Percentiles rank a stretch among this genome's conserved stretches.
These are phyloP conservation scores for Lithospermum erythrorhizon DNA, from an alignment of 257 asterid genomes.

Conservation along the genomic window DNA sequence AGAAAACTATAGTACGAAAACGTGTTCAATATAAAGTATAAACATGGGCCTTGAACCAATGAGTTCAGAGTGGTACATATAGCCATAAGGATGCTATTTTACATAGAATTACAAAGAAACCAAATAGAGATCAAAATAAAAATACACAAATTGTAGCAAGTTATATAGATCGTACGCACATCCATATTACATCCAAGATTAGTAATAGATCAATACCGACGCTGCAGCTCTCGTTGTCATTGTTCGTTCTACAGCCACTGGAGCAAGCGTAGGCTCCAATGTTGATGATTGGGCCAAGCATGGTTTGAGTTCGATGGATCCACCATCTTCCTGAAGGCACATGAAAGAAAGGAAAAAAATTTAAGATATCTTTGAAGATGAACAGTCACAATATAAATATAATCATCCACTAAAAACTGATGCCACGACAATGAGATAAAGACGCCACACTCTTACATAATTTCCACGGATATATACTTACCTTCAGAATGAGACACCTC, in stretches of 20 bases:
- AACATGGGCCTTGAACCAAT: too few species aligned
- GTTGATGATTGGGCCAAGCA: constrained; percentile 90
- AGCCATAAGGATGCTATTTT: too few species aligned
- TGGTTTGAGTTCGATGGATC: constrained; percentile 75
- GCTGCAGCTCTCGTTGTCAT: constrained; percentile 99
- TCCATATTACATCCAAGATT: neutral
- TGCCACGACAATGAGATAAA: neutral
- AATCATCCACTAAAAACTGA: neutral
- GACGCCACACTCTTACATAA: neutral
- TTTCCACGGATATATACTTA: too few species aligned
- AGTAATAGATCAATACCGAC: constrained; percentile 41
- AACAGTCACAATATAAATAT: neutral
- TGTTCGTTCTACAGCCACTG: constrained; percentile 92
- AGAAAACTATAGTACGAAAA: too few species aligned
- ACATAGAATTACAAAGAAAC: neutral
- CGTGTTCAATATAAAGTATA: too few species aligned
- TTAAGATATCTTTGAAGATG: neutral
- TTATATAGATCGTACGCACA: neutral
- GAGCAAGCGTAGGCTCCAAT: constrained; percentile 97
- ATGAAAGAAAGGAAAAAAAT: constrained; percentile 8
- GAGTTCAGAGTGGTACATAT: too few species aligned
- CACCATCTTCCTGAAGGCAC: constrained; percentile 74
- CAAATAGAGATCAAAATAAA: neutral
- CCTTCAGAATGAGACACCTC: constrained; percentile 84
- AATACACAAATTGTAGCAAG: neutral